phyloP scores from a whole-genome alignment of 305 asterid genomes.

The Fraxinus dipetala region DNA sequence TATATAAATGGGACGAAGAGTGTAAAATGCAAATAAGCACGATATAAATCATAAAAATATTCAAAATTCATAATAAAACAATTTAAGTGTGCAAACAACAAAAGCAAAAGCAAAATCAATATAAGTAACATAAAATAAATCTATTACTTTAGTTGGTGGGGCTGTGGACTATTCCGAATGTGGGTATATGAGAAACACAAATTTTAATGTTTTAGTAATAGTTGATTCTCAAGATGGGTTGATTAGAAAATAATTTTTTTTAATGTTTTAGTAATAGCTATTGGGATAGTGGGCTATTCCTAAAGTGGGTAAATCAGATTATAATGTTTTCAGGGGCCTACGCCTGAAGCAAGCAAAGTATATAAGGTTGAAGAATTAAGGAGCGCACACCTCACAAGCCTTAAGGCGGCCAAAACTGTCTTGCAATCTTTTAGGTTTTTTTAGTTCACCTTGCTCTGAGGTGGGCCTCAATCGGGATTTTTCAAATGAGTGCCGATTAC shows the following conservation, averaged over 20 bases:
- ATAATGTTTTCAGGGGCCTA: neutral
- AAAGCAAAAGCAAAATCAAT: too few relatives aligned
- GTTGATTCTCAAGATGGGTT: neutral
- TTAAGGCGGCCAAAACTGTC: neutral
- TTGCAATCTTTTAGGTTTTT: neutral
- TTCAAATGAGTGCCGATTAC: neutral
- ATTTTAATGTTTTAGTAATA: neutral
- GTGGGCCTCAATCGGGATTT: neutral
- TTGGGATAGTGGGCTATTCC: neutral
- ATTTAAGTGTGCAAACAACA: neutral
- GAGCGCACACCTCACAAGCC: neutral
- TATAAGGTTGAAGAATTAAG: neutral
- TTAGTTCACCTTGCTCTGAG: neutral
- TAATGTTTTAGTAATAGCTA: neutral
- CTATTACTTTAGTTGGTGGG: neutral
- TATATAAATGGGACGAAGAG: too few relatives aligned
- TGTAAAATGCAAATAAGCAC: neutral
- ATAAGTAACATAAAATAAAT: too few relatives aligned
- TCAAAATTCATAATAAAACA: neutral
- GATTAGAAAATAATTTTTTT: too few relatives aligned
- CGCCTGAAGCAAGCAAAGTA: neutral
- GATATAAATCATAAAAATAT: too few relatives aligned
- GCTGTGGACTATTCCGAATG: neutral
- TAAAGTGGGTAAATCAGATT: neutral
- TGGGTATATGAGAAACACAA: neutral